Percentiles rank a stretch among this genome's conserved stretches.
These are phyloP conservation scores for Candida coquimbonensis DNA, from an alignment of 805 yeast species.

Conservation along the genomic window DNA sequence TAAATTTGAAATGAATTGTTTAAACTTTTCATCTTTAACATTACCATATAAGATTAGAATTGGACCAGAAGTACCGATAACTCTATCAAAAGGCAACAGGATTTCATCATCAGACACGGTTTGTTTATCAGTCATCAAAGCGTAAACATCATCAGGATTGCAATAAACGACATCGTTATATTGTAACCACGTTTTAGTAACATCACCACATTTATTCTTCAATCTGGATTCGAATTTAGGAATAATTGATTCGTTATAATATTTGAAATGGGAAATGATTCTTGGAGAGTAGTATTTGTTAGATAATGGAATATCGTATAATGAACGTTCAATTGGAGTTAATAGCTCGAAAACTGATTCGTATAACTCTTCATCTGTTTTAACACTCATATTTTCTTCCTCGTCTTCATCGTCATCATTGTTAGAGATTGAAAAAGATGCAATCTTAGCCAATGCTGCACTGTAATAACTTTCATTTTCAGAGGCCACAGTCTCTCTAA, in stretches of 20 bases:
- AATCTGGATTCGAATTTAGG: conserved; percentile 21
- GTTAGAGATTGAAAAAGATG: conserved; percentile 6
- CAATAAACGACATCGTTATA: conserved; percentile 52
- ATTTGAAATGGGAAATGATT: conserved; percentile 55
- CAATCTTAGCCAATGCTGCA: conserved; percentile 6
- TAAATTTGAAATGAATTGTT: conserved; percentile 50
- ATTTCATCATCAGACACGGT: conserved; percentile 10
- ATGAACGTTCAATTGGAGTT: conserved; percentile 14
- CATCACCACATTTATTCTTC: conserved; percentile 15
- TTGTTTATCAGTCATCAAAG: conserved; percentile 50
- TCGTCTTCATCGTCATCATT: conserved; percentile 9
- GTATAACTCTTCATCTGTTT: conserved; percentile 17
- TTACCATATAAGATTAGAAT: conserved; percentile 64
- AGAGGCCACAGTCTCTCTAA: conserved; percentile 21
- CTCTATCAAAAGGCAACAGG: conserved; percentile 48
- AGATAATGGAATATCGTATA: conserved; percentile 23
- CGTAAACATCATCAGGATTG: conserved; percentile 68
- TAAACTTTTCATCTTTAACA: conserved; percentile 41
- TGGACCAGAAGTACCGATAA: conserved; percentile 52
- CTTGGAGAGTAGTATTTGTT: conserved; percentile 48
- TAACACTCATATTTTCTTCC: background rate
- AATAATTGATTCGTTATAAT: conserved; percentile 34
- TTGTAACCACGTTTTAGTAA: conserved; percentile 39
- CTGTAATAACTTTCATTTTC: conserved; percentile 19
- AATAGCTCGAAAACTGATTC: conserved; percentile 11